Evolutionary conservation across 352 stramenopile genomes (phyloP).

Genomic region (Globisporangium megalacanthum): DNA sequence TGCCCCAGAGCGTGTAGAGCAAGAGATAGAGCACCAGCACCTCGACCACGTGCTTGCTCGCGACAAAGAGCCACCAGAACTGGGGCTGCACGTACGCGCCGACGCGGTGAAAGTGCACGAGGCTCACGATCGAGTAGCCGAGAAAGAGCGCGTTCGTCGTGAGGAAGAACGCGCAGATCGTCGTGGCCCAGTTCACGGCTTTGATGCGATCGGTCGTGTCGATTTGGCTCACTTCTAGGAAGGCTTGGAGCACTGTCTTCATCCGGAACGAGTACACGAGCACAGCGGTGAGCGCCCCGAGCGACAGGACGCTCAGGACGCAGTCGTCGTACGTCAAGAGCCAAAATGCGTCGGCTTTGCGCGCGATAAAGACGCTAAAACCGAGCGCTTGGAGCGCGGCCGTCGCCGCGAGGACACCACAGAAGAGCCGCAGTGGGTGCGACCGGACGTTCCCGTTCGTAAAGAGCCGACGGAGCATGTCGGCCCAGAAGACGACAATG

Average conservation of each 20-base stretch:
- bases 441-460: slow-evolving; percentile 65
- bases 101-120: slow-evolving; percentile 83
- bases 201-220: slow-evolving; percentile 95
- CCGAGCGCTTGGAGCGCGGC: slow-evolving; percentile 82
- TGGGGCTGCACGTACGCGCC: slow-evolving; percentile 79
- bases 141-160: slow-evolving; percentile 89
- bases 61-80: slow-evolving; percentile 93
- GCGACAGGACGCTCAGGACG: slow-evolving; percentile 77
- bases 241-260: slow-evolving; percentile 93
- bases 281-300: slow-evolving; percentile 88
- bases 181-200: slow-evolving; percentile 94
- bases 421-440: slow-evolving; percentile 89
- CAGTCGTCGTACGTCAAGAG: slow-evolving; percentile 95
- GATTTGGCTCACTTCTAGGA: slow-evolving; percentile 96
- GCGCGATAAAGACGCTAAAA: slow-evolving; percentile 79
- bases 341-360: slow-evolving; percentile 88
- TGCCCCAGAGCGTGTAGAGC: slow-evolving; percentile 92
- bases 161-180: slow-evolving; percentile 95
- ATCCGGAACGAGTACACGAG: slow-evolving; percentile 95
- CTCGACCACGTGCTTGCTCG: slow-evolving; percentile 91
- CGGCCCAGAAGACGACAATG: slow-evolving; percentile 96
- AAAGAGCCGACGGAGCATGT: slow-evolving; percentile 93
- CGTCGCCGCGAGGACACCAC: slow-evolving; percentile 62
- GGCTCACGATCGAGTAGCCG: slow-evolving; percentile 74
- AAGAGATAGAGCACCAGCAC: slow-evolving; percentile 92